Evolutionary conservation across 148 eudicot species (phyloP).

Genomic region (Silene conica): DNA sequence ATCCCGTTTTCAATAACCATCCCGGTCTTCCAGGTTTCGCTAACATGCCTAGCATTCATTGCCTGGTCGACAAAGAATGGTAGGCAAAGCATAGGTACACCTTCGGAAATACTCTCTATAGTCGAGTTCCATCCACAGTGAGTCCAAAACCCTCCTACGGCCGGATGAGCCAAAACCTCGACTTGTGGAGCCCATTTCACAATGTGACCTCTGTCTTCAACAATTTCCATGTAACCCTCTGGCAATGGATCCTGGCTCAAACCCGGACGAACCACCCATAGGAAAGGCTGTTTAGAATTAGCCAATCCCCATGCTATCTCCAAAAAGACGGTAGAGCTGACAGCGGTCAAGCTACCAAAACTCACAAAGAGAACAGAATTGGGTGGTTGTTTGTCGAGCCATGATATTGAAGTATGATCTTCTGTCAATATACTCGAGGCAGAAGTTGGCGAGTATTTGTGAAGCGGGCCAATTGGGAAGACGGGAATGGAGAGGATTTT

Average conservation of each 20-base stretch:
- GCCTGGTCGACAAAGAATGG: slow-evolving; percentile 41
- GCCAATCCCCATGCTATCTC: slow-evolving; percentile 52
- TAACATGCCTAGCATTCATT: slow-evolving; percentile 30
- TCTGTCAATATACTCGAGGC: slow-evolving; percentile 21
- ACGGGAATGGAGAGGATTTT: slow-evolving; percentile 27
- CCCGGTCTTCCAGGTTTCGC: slow-evolving; percentile 41
- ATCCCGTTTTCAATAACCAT: slow-evolving; percentile 30
- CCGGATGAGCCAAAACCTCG: slow-evolving; percentile 40
- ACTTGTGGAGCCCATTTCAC: slow-evolving; percentile 52
- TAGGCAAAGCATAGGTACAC: slow-evolving; percentile 46
- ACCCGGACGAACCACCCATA: slow-evolving; percentile 46
- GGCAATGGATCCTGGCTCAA: slow-evolving; percentile 27
- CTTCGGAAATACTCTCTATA: slow-evolving; percentile 41
- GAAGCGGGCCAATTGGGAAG: slow-evolving; percentile 40
- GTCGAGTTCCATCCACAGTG: slow-evolving; percentile 57
- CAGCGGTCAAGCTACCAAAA: slow-evolving; percentile 47
- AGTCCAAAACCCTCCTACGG: slow-evolving; percentile 48
- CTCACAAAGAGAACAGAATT: slow-evolving; percentile 47
- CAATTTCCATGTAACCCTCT: slow-evolving; percentile 25
- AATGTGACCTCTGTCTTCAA: slow-evolving; percentile 27
- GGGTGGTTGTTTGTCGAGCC: slow-evolving; percentile 43
- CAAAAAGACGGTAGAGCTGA: slow-evolving; percentile 24
- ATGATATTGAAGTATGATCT: slow-evolving; percentile 32
- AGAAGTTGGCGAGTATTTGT: slow-evolving; percentile 29
- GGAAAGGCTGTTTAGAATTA: slow-evolving; percentile 40